A percentile compares a stretch with the other conserved stretches of the same genome.
Conservation (phyloP, 805 yeast species). For the Candida germanica region DNA sequence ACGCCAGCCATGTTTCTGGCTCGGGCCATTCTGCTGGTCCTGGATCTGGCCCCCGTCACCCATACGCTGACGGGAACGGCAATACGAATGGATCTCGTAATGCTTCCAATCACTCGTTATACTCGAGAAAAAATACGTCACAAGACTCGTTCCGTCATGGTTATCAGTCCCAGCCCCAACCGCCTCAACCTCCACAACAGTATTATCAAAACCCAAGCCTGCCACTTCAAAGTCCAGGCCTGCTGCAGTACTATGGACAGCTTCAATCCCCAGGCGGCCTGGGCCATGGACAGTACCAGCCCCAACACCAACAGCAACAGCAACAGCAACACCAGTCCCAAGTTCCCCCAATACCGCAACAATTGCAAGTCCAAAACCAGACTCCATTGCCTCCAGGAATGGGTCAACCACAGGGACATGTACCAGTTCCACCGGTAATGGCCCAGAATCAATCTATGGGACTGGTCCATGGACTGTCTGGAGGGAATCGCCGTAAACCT, state of each 20-base stretch:
- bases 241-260: not conserved
- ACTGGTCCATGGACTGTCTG: too few relatives aligned
- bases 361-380: not conserved
- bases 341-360: not conserved
- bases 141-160: not conserved
- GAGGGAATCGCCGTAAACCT: not conserved
- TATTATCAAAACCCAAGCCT: not conserved
- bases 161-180: constrained; percentile 4
- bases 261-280: not conserved
- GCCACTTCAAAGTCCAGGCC: not conserved
- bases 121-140: not conserved
- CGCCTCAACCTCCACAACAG: constrained; percentile 12
- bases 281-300: too few relatives aligned
- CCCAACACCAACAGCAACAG: constrained; percentile 16
- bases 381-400: not conserved
- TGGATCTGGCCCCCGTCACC: too few relatives aligned
- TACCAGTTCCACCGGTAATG: constrained; percentile 1
- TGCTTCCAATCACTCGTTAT: not conserved
- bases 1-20: too few relatives aligned
- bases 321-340: constrained; percentile 10
- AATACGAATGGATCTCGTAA: not conserved
- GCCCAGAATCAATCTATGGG: not conserved
- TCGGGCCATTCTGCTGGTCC: too few relatives aligned
- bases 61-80: too few relatives aligned
- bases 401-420: too few relatives aligned